Evolutionary conservation across 768 basidiomycete species (phyloP), one percentile per base, ranked within the genome.

Genomic region (Mycena vitilis): DNA sequence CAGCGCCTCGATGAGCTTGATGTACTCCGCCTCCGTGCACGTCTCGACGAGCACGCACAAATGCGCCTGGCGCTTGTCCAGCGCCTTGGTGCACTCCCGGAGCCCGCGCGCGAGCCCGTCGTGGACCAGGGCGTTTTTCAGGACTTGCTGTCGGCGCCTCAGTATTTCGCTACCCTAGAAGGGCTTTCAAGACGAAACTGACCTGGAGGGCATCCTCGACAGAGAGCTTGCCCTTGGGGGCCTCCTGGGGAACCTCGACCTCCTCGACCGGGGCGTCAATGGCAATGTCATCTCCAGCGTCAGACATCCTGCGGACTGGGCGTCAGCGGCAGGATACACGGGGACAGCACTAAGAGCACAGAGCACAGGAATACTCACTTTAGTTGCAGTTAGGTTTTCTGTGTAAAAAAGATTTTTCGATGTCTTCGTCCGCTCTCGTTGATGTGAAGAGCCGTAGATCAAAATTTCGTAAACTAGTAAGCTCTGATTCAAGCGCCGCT

Each of bases 1-100:
- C 79, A 99, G 95, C 58, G 97, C 97, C 85, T 98, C 96, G 74
- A 99, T 98, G 86, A 99, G 95, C 87, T 98, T 99, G 90, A 98
- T 94, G 88, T 99, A 99, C 84, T 98, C 97, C 74, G 96, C 94
- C 85, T 99, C 97, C 60, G 94, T 96, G 88, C 96, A 98, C 65
- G 95, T 95, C 90, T 99, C 97, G 79, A 98, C 96, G 77, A 99
- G 92, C 69, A 99, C 96, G 84, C 97, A 99, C 55, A 99, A 87
- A 82, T 99, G 97, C 64, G 96, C 97, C 87, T 96, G 95, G 76
- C 96, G 92, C 86, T 96, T 98, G 89, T 99, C 97, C 74, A 99
- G 88, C 69, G 97, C 95, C 87, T 99, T 99, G 78, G 97, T 93
- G 78, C 90, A 92, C 86, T 99, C 97, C 73, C 96, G 95, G 73